Evolutionary conservation across 106 monocot genomes (phyloP).

Genomic region (Dendrobium nobile): DNA sequence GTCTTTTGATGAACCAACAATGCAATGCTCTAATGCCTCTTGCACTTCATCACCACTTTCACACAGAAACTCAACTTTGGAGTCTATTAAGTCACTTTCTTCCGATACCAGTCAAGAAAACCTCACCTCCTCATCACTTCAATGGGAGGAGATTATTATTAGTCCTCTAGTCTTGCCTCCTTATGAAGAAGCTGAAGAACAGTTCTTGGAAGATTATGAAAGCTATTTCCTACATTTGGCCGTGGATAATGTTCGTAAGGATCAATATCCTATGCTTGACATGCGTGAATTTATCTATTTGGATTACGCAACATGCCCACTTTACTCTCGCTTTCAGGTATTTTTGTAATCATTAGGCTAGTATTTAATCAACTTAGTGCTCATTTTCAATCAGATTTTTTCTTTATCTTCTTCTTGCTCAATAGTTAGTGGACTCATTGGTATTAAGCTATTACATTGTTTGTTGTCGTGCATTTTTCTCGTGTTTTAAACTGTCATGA

Average conservation of each 20-base stretch:
- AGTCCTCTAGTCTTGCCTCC: constrained; percentile 9
- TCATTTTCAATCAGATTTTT: background rate
- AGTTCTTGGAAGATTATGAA: constrained; percentile 30
- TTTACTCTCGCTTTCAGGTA: constrained; percentile 31
- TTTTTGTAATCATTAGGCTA: background rate
- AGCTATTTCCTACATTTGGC: constrained; percentile 21
- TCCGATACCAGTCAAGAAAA: constrained; percentile 10
- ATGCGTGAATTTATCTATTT: constrained; percentile 17
- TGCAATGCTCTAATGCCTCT: background rate
- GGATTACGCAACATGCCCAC: constrained; percentile 22
- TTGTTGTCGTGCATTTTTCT: background rate
- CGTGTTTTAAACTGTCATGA: background rate
- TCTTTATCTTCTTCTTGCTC: background rate
- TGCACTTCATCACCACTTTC: constrained; percentile 1
- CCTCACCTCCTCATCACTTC: background rate
- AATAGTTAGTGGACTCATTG: background rate
- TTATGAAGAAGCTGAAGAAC: constrained; percentile 34
- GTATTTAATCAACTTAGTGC: background rate
- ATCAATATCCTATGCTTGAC: constrained; percentile 24
- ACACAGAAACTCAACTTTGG: constrained; percentile 10
- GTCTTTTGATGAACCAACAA: background rate
- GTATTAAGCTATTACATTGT: background rate
- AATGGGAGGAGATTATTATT: constrained; percentile 7
- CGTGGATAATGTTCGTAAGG: constrained; percentile 21
- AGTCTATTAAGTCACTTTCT: constrained; percentile 6